These are phyloP conservation scores for Neurospora sp. DNA, from an alignment of 495 filamentous ascomycete genomes.

Conservation along the genomic window DNA sequence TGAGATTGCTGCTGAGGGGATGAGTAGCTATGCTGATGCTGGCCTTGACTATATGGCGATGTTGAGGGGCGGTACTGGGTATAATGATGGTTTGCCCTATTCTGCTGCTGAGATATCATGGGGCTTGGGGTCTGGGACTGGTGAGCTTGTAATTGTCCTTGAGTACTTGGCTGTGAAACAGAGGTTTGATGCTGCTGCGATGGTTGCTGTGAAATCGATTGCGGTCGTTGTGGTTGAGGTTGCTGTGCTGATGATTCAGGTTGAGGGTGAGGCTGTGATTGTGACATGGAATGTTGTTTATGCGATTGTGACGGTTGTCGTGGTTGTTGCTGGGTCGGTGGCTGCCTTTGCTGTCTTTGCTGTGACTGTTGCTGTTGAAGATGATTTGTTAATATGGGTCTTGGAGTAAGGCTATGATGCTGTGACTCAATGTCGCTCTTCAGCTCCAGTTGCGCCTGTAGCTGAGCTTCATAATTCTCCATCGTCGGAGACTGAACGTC, in stretches of 20 bases:
- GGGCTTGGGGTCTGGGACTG: conserved; percentile 9
- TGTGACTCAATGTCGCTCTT: conserved; percentile 13
- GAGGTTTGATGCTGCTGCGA: neutral
- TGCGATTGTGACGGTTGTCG: conserved; percentile 8
- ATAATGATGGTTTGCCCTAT: conserved; percentile 11
- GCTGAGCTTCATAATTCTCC: conserved; percentile 24
- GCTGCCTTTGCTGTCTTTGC: conserved; percentile 15
- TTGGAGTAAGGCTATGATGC: neutral
- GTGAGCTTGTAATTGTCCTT: neutral
- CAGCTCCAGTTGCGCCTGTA: conserved; percentile 23
- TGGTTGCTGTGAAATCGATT: conserved; percentile 3
- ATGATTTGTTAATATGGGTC: conserved; percentile 8
- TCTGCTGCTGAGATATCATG: conserved; percentile 9
- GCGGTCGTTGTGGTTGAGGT: conserved; percentile 15
- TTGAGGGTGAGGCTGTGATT: conserved; percentile 10
- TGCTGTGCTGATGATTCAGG: conserved; percentile 12
- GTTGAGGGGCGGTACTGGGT: conserved; percentile 13
- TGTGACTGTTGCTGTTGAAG: conserved; percentile 17
- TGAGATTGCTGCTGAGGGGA: conserved; percentile 15
- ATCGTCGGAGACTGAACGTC: conserved; percentile 23
- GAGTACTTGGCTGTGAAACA: neutral
- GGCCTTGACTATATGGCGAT: conserved; percentile 10
- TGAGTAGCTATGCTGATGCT: conserved; percentile 11
- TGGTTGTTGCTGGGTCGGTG: conserved; percentile 8
- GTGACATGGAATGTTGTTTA: conserved; percentile 10